A percentile compares a stretch with the other conserved stretches of the same genome.
phyloP scores from a whole-genome alignment of 225 moss, liverwort and hornwort genomes.

The Pleurozium schreberi region DNA sequence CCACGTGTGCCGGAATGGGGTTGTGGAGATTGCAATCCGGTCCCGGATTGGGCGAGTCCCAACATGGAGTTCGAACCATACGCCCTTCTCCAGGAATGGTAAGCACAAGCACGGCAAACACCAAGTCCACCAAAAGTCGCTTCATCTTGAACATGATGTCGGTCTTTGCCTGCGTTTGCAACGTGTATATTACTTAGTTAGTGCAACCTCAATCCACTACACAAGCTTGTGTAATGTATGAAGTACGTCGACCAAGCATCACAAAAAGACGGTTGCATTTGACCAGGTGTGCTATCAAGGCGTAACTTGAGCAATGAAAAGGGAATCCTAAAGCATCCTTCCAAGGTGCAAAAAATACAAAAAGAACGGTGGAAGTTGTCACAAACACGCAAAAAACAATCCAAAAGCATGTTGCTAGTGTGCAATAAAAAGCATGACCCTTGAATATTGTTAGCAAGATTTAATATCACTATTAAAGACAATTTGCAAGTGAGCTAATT shows the following conservation, averaged over 20 bases:
- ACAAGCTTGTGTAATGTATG: neutral
- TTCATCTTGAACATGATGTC: neutral
- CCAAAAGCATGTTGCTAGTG: neutral
- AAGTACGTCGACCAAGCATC: neutral
- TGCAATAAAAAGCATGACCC: neutral
- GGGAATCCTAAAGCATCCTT: neutral
- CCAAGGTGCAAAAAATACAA: neutral
- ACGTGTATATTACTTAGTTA: neutral
- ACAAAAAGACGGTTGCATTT: rapidly evolving
- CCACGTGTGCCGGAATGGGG: too few species aligned
- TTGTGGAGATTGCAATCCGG: neutral
- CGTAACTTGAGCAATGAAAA: neutral
- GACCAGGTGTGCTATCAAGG: rapidly evolving
- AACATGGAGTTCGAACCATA: neutral
- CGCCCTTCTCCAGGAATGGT: neutral
- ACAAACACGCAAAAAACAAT: neutral
- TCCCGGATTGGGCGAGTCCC: neutral
- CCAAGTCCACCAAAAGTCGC: neutral
- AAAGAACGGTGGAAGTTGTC: neutral
- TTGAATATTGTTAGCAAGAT: neutral
- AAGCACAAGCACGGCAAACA: neutral
- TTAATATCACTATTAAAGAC: too few species aligned
- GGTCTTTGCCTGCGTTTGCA: neutral
- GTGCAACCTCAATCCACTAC: neutral
- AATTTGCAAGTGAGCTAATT: neutral